Evolutionary conservation across 352 stramenopile genomes (phyloP).

Genomic region (Plasmopara halstedii): DNA sequence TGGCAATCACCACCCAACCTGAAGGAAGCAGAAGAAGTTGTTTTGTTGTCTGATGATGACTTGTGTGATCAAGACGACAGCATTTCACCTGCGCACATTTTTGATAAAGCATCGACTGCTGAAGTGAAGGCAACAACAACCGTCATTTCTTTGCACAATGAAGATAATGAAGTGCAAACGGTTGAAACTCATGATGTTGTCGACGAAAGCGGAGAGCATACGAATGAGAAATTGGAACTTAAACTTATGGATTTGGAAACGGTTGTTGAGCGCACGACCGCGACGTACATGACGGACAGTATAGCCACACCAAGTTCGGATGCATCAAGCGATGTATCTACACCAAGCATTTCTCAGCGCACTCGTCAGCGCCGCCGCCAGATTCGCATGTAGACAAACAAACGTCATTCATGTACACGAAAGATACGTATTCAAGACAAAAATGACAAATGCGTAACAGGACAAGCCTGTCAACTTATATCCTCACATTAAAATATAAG

Average conservation of each 20-base stretch:
- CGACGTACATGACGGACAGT: constrained; percentile 3
- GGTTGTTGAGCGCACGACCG: constrained; percentile 1
- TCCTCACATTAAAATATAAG: constrained; percentile 10
- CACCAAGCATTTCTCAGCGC: constrained; percentile 14
- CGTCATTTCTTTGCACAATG: constrained; percentile 1
- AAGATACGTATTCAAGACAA: constrained; percentile 16
- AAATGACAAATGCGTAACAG: background rate
- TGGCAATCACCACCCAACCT: constrained; percentile 19
- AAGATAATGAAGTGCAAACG: constrained; percentile 6
- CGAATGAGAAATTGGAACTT: constrained; percentile 1
- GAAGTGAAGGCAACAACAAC: constrained; percentile 2
- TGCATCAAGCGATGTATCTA: constrained; percentile 1
- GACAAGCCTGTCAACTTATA: background rate
- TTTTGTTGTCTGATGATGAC: constrained; percentile 24
- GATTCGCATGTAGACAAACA: constrained; percentile 7
- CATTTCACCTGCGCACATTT: constrained; percentile 5
- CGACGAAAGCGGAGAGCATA: constrained; percentile 6
- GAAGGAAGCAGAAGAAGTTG: constrained; percentile 37
- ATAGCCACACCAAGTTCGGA: constrained; percentile 4
- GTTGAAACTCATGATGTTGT: constrained; percentile 2
- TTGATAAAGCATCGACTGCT: constrained; percentile 2
- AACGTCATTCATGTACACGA: background rate
- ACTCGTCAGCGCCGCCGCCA: constrained; percentile 6
- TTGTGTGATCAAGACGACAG: constrained; percentile 13
- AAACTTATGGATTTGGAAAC: background rate